Conservation (phyloP, 2,329 filamentous ascomycete genomes). For the Penicillium griseofulvum region DNA sequence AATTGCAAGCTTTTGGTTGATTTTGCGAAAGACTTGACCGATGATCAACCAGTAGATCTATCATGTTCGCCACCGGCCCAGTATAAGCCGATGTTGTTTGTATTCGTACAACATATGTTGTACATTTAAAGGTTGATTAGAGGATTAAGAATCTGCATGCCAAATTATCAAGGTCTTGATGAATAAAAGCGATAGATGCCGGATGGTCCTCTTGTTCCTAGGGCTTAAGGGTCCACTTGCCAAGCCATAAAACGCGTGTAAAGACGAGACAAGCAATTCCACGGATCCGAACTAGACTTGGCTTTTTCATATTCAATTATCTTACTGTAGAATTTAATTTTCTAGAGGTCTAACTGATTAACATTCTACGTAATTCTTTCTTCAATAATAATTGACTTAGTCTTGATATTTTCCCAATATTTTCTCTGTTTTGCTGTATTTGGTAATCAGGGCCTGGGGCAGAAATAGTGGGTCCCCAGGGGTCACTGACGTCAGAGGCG, state of each 20-base stretch:
- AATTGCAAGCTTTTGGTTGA: slow-evolving; percentile 9
- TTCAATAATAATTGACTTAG: no score
- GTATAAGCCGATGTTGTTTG: background rate
- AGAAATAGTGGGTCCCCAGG: slow-evolving; percentile 1
- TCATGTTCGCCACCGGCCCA: slow-evolving; percentile 1
- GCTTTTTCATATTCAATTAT: background rate
- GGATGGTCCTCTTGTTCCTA: background rate
- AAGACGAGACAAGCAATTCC: slow-evolving; percentile 1
- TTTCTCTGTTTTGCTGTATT: background rate
- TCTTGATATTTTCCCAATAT: no score
- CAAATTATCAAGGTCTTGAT: background rate
- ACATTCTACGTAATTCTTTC: no score
- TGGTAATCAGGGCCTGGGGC: background rate
- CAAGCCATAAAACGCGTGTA: slow-evolving; percentile 9
- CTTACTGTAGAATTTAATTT: no score
- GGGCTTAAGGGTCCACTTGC: slow-evolving; percentile 3
- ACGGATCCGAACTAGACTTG: background rate
- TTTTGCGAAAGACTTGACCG: background rate
- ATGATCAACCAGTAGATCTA: slow-evolving; percentile 8
- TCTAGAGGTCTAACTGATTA: no score
- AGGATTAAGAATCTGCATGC: no score
- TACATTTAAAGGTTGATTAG: background rate
- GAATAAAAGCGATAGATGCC: background rate
- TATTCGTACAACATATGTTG: background rate
- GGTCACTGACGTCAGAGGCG: slow-evolving; percentile 9